A percentile compares a stretch with the other conserved stretches of the same genome.
Conservation (phyloP, 495 filamentous ascomycete species). For the Penicillium coprophilum region DNA sequence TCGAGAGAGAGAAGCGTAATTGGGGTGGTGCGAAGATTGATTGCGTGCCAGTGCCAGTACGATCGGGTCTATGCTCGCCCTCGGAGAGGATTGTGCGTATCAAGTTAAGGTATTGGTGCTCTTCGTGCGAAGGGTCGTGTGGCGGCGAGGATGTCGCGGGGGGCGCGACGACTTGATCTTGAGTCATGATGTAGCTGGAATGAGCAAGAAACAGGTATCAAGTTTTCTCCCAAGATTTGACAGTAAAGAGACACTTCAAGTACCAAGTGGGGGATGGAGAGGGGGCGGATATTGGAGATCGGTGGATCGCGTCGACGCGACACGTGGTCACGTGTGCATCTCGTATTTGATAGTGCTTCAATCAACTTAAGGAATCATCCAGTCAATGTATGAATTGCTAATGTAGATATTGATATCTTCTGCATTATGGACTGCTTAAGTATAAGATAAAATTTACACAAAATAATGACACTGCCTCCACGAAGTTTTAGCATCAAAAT, state of each 20-base stretch:
- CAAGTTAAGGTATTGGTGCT: constrained; percentile 74
- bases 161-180: constrained; percentile 22
- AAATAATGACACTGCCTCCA: background rate
- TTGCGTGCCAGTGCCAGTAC: constrained; percentile 89
- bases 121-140: constrained; percentile 54
- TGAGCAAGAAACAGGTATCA: background rate
- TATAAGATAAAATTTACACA: background rate
- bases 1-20: constrained; percentile 80
- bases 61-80: constrained; percentile 80
- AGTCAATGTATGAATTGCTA: background rate
- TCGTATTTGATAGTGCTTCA: background rate
- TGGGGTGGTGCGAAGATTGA: constrained; percentile 84
- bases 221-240: too few relatives aligned
- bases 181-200: constrained; percentile 18
- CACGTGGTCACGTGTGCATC: constrained; percentile 27
- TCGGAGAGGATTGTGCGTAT: constrained; percentile 70
- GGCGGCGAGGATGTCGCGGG: constrained; percentile 16
- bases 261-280: background rate
- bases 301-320: constrained; percentile 26
- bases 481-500: background rate
- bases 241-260: background rate
- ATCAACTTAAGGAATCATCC: background rate
- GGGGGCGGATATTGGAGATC: constrained; percentile 5
- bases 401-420: too few relatives aligned
- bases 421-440: background rate